phyloP scores from a whole-genome alignment of 768 basidiomycete species.

The Rhizopogon sp. region DNA sequence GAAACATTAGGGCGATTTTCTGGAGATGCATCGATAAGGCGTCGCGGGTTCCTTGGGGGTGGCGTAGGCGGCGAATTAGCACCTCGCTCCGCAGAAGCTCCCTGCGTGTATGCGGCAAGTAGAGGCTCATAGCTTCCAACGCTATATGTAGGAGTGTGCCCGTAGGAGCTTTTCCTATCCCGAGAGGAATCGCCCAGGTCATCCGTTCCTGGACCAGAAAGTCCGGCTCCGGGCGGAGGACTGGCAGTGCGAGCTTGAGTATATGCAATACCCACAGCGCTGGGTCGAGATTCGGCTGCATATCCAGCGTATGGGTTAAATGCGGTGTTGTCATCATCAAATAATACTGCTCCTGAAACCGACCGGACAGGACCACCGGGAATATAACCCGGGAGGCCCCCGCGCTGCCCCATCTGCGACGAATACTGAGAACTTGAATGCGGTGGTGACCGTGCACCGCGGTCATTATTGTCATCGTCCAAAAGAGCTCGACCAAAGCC shows the following conservation, averaged over 20 bases:
- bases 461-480: conserved; percentile 55
- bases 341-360: conserved; percentile 24
- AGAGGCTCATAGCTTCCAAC: conserved; percentile 59
- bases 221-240: conserved; percentile 33
- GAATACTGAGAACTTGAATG: conserved; percentile 16
- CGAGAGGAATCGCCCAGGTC: conserved; percentile 24
- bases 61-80: conserved; percentile 9
- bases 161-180: conserved; percentile 27
- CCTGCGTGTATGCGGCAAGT: conserved; percentile 39
- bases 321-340: conserved; percentile 13
- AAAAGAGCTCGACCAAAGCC: conserved; percentile 65
- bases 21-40: conserved; percentile 2
- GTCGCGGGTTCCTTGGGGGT: conserved; percentile 27
- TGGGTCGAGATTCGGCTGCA: conserved; percentile 9
- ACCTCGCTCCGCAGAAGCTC: conserved; percentile 16
- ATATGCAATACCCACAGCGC: conserved; percentile 33
- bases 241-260: conserved; percentile 41
- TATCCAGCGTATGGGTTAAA: conserved; percentile 56
- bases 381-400: conserved; percentile 14
- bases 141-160: conserved; percentile 45
- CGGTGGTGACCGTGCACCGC: conserved; percentile 10
- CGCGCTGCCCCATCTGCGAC: conserved; percentile 37
- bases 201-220: conserved; percentile 9
- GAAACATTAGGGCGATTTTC: conserved; percentile 1
- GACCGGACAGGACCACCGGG: conserved; percentile 24